Percentiles rank a stretch among this genome's conserved stretches.
Evolutionary conservation across 768 basidiomycete species (phyloP).

Genomic region (Dioszegia hungarica): DNA sequence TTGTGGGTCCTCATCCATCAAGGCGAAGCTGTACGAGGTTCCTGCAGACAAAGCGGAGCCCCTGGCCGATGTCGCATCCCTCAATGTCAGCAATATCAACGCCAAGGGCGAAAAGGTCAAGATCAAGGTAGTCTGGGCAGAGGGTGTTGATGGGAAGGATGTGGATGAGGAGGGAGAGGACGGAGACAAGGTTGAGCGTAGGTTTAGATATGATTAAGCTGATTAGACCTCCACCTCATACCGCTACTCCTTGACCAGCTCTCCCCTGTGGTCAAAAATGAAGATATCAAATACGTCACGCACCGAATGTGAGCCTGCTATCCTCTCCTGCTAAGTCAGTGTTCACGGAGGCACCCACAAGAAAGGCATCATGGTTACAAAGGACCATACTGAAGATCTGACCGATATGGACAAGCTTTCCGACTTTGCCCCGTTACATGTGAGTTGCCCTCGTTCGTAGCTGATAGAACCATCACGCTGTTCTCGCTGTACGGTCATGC

Average conservation of each 20-base stretch:
- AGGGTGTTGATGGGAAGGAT: slow-evolving; percentile 22
- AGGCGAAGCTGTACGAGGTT: slow-evolving; percentile 63
- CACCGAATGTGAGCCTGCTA: slow-evolving; percentile 49
- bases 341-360: slow-evolving; percentile 81
- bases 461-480: slow-evolving; percentile 51
- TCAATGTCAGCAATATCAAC: slow-evolving; percentile 37
- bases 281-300: slow-evolving; percentile 49
- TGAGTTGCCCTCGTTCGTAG: slow-evolving; percentile 17
- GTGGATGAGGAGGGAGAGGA: slow-evolving; percentile 38
- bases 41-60: slow-evolving; percentile 16
- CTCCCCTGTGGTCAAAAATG: slow-evolving; percentile 27
- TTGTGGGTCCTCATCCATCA: slow-evolving; percentile 80
- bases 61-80: slow-evolving; percentile 27
- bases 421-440: slow-evolving; percentile 68
- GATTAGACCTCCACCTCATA: slow-evolving; percentile 39
- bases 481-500: slow-evolving; percentile 54
- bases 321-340: slow-evolving; percentile 49
- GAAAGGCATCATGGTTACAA: slow-evolving; percentile 65
- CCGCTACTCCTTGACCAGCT: slow-evolving; percentile 39
- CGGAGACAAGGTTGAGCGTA: slow-evolving; percentile 43
- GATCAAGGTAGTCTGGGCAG: slow-evolving; percentile 46
- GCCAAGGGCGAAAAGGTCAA: slow-evolving; percentile 50
- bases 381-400: slow-evolving; percentile 67
- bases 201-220: slow-evolving; percentile 7
- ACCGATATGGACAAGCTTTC: slow-evolving; percentile 63